Evolutionary conservation across 805 yeast genomes (phyloP), one percentile per base, ranked within the genome.

Genomic region (Candida ortonii): DNA sequence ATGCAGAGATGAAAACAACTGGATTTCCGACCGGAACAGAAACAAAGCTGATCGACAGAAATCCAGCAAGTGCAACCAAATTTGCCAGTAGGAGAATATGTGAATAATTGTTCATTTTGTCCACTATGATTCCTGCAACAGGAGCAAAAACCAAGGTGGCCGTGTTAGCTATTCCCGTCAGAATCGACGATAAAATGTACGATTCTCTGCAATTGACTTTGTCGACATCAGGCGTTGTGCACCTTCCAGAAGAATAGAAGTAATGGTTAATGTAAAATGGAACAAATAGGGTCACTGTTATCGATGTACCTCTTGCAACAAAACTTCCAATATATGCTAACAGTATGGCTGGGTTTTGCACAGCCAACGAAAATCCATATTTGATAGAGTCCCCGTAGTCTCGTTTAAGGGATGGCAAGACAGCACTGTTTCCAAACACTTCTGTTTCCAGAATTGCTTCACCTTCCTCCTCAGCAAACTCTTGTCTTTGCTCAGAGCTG

Each of bases 101-200:
- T 16, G 53, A 50, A 27, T 52, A 52, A 33, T 55, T 52, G 25
- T 59, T 60, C 30, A 52, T 47, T 17, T 53, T 57, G 52, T 80
- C 86, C 15, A 76, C 67, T n/a, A 74, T 47, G 31, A 65, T 49
- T 3, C 88, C 89, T 68, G 78, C 73, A 2, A 77, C 16, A 10
- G 88, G 89, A 0, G 88, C 80, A 27, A 71, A 63, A 0, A 76
- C n/a, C 16, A 82, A 59, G 1, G 81, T 71, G 16, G 70, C 64
- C 0, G 76, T 63, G 44, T 80, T 80, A 3, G 78, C 66, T n/a
- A 80, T 70, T 7, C 90, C 90, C 1, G 84, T 73, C 19, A 82
- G 58, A 26, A 82, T 78, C 1, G 87, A 84, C 12, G 86, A 74
- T 39, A 72, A 69, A 7, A 78, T 64, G 44, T 76, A 80, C 0